Base-by-base conservation (phyloP, 305 asterid species). In the Fraxinus nigra region DNA sequence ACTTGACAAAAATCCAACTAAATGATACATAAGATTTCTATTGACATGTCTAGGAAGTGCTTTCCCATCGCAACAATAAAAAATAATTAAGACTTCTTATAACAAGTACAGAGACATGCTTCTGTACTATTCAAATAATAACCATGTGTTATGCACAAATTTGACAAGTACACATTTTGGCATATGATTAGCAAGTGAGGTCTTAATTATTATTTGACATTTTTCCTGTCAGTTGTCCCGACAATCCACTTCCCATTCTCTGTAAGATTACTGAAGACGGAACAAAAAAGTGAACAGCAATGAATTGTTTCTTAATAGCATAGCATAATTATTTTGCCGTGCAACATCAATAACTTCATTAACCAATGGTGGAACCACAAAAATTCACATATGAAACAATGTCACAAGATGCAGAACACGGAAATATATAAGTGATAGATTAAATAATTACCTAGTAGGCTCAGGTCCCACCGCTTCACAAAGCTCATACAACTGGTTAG, bases 381-480 rank as follows among this genome's bases (percentile, higher is more conserved):
- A 54, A 54, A 54, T 7, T 22, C 70, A 61, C 14, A 61, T 61
- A 61, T 18, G 10, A 22, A 20, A 54, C 32, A 61, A 20, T 22
- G 14, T 20, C 5, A 61, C 3, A 10, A 7, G 69, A 59, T 20
- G 69, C 69, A 59, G 69, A 59, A 59, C 69, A 59, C 8, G 63
- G 63, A 51, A 51, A 51, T 4, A 51, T 51, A 51, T 30, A 59
- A 59, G 69, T 7, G 5, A 1, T 8, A 61, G 30, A 61, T 61
- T 61, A 61, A 61, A 61, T 22, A 20, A 61, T 61, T 61, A 61
- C 97, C 92, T 85, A 20, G 95, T 89, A 76, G 95, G 94, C 65
- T 92, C 97, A 74, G 92, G 94, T 78, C 97, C 97, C 79, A 92
- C 94, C 83, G 95, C 97, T 83, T 92, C 93, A 75, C 97, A 92